Conservation (phyloP, 2,329 filamentous ascomycete species). For the Sclerotinia nivalis region DNA sequence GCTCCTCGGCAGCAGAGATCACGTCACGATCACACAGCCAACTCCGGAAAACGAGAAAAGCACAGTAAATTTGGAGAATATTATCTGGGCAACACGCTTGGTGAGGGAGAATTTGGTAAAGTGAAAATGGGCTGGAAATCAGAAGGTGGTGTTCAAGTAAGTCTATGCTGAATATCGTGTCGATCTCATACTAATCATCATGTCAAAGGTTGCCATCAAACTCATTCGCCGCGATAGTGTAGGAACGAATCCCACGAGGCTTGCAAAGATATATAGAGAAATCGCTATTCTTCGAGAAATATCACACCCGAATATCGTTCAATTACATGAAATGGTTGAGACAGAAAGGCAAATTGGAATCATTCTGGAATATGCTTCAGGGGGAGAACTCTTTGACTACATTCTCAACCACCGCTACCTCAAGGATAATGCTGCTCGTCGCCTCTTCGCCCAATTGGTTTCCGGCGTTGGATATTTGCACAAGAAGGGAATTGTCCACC, state of each 20-base stretch:
- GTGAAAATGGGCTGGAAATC: constrained; percentile 99
- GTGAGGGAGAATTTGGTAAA: constrained; percentile 97
- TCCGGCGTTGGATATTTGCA: constrained; percentile 97
- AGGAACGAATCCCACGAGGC: constrained; percentile 80
- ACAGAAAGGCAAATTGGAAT: constrained; percentile 97
- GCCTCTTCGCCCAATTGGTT: constrained; percentile 91
- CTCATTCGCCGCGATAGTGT: constrained; percentile 91
- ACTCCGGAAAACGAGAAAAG: constrained; percentile 59
- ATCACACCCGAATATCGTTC: constrained; percentile 95
- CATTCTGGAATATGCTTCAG: constrained; percentile 96
- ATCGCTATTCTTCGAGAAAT: constrained; percentile 86
- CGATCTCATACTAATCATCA: background rate
- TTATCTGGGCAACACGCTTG: constrained; percentile 90
- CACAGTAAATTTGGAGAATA: constrained; percentile 93
- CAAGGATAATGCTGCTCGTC: constrained; percentile 87
- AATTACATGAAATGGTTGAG: constrained; percentile 97
- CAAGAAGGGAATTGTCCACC: constrained; percentile 97
- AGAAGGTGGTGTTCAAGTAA: constrained; percentile 81
- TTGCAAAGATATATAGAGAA: constrained; percentile 97
- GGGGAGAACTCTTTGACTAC: constrained; percentile 96
- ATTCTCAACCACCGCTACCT: constrained; percentile 96
- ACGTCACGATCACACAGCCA: constrained; percentile 55
- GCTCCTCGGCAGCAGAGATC: constrained; percentile 48
- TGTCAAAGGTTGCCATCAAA: constrained; percentile 83
- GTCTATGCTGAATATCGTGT: constrained; percentile 24